Conservation (phyloP, 306 rosid genomes). For the Ceratonia siliqua region DNA sequence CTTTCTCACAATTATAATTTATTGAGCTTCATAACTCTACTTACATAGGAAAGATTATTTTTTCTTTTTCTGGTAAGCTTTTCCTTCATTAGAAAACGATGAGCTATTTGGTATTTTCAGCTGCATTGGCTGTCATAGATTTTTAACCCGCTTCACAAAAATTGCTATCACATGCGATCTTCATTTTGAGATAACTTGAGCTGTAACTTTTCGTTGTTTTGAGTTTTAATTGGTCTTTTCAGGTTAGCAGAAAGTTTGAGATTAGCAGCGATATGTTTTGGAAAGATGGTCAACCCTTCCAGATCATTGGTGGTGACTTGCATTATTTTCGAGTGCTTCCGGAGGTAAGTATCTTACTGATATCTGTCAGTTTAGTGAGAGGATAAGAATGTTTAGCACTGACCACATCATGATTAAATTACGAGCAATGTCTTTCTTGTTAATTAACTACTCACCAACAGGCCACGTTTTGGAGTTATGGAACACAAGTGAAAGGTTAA, state of each 20-base stretch:
- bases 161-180: background rate
- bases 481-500: background rate
- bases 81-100: background rate
- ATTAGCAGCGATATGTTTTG: conserved; percentile 73
- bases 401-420: background rate
- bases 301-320: conserved; percentile 91
- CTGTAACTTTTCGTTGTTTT: conserved; percentile 1
- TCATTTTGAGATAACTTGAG: conserved; percentile 5
- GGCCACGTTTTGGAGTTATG: conserved; percentile 11
- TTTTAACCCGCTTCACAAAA: background rate
- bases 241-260: conserved; percentile 64
- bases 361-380: conserved; percentile 19
- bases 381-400: conserved; percentile 1
- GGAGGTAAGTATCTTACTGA: conserved; percentile 53
- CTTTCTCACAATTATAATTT: background rate
- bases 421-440: background rate
- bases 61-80: background rate
- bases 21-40: background rate
- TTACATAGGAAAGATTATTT: background rate
- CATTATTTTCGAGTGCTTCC: conserved; percentile 93
- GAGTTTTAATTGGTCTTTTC: conserved; percentile 29
- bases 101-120: conserved; percentile 8
- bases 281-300: conserved; percentile 83
- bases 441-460: background rate
- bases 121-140: background rate